A percentile compares a stretch with the other conserved stretches of the same genome.
phyloP scores from a whole-genome alignment of 352 stramenopile genomes.

The Paralagenidium karlingii region DNA sequence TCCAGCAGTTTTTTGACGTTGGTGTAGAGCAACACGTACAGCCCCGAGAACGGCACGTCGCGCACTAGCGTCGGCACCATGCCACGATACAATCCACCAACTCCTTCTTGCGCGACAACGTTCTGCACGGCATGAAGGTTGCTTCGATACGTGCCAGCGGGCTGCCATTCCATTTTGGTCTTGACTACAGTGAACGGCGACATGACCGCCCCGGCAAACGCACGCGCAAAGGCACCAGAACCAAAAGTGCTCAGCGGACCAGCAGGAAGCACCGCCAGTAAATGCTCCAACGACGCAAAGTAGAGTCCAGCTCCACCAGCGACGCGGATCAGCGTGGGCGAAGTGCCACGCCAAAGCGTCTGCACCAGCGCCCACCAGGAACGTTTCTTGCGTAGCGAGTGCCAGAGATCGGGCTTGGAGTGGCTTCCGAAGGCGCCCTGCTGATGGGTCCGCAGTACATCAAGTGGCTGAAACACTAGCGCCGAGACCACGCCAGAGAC shows the following conservation, averaged over 20 bases:
- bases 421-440: slow-evolving; percentile 51
- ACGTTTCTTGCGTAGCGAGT: neutral
- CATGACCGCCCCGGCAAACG: slow-evolving; percentile 66
- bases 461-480: slow-evolving; percentile 73
- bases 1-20: slow-evolving; percentile 35
- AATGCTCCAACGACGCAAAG: slow-evolving; percentile 70
- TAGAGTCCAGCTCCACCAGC: slow-evolving; percentile 72
- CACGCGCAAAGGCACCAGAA: slow-evolving; percentile 70
- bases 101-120: slow-evolving; percentile 50
- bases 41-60: slow-evolving; percentile 80
- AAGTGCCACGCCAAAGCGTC: slow-evolving; percentile 75
- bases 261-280: slow-evolving; percentile 29
- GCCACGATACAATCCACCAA: slow-evolving; percentile 70
- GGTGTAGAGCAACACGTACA: slow-evolving; percentile 82
- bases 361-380: slow-evolving; percentile 21
- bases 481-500: slow-evolving; percentile 69
- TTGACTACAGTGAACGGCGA: slow-evolving; percentile 82
- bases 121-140: slow-evolving; percentile 52
- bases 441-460: slow-evolving; percentile 76
- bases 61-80: slow-evolving; percentile 77
- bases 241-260: slow-evolving; percentile 68
- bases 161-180: slow-evolving; percentile 74
- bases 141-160: slow-evolving; percentile 38
- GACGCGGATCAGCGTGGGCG: slow-evolving; percentile 67
- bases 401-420: slow-evolving; percentile 1